Conservation (phyloP, 108 stramenopile genomes). For the Cyclostephanos invisitatus region DNA sequence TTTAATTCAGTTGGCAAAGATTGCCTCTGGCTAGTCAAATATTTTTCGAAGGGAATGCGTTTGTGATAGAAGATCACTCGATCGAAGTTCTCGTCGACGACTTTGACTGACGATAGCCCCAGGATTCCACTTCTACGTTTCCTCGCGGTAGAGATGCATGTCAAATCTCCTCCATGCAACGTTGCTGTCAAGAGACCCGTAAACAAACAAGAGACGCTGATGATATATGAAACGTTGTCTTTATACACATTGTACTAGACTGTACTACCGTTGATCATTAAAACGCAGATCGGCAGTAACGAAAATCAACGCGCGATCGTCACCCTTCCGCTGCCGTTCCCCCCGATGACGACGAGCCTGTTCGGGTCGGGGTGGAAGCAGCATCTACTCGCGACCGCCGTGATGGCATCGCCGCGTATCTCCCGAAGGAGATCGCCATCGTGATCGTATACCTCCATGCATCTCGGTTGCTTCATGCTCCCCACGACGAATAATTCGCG, state of each 20-base stretch:
- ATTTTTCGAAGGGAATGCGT: no score
- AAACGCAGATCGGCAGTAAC: background rate
- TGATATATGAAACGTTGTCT: no score
- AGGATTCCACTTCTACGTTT: no score
- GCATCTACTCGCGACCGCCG: conserved; percentile 79
- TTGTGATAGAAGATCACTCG: no score
- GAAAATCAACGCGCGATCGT: conserved; percentile 59
- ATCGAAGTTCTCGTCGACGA: no score
- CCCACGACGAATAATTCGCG: conserved; percentile 78
- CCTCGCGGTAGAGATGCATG: no score
- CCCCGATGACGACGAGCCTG: conserved; percentile 66
- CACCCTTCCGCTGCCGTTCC: conserved; percentile 79
- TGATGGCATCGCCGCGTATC: conserved; percentile 65
- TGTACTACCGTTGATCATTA: no score
- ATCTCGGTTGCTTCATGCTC: conserved; percentile 75
- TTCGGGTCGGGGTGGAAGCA: conserved; percentile 80
- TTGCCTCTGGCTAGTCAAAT: conserved; percentile 34
- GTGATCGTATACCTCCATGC: conserved; percentile 64
- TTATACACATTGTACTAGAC: no score
- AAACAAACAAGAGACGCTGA: no score
- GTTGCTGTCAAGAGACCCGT: no score
- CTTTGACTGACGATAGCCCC: no score
- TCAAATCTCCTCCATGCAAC: no score
- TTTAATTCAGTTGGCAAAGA: conserved; percentile 85
- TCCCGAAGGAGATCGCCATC: conserved; percentile 50